phyloP scores from a whole-genome alignment of 495 filamentous ascomycete genomes.

The Trichoderma erinaceum region DNA sequence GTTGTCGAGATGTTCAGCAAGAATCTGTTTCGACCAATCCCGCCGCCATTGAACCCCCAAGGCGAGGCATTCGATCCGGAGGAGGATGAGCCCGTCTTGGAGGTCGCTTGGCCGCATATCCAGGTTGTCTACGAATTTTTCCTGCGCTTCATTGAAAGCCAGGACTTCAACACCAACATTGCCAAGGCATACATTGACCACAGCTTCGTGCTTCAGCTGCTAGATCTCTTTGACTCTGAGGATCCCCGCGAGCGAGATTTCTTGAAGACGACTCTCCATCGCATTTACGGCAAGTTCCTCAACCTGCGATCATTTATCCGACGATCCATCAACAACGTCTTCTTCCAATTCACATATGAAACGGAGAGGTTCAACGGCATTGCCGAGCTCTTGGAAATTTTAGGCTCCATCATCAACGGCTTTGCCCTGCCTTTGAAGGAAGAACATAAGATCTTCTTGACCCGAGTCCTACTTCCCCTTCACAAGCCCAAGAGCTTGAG shows the following conservation, averaged over 20 bases:
- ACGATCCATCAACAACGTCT: conserved; percentile 99
- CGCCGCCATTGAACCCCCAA: conserved; percentile 93
- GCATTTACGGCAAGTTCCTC: conserved; percentile 98
- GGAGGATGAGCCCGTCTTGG: conserved; percentile 95
- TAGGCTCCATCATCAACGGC: conserved; percentile 98
- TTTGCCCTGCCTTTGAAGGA: conserved; percentile 97
- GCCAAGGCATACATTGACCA: conserved; percentile 99
- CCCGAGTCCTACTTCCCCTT: conserved; percentile 81
- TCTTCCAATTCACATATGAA: conserved; percentile 99
- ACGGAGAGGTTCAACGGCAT: conserved; percentile 98
- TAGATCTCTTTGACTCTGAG: conserved; percentile 99
- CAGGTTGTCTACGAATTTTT: conserved; percentile 99
- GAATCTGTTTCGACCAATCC: conserved; percentile 95
- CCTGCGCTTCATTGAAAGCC: conserved; percentile 96
- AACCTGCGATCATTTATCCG: conserved; percentile 96
- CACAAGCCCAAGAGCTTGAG: conserved; percentile 98
- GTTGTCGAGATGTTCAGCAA: conserved; percentile 99
- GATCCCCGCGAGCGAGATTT: conserved; percentile 97
- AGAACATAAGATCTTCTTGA: conserved; percentile 97
- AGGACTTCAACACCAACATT: conserved; percentile 99
- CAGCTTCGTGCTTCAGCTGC: conserved; percentile 89
- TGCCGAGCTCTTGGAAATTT: conserved; percentile 90
- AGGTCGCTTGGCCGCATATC: conserved; percentile 99
- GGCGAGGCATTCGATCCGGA: conserved; percentile 98
- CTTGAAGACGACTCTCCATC: conserved; percentile 93